These are phyloP conservation scores for Butyriboletus loyo DNA, from an alignment of 768 basidiomycete species.

Conservation along the genomic window DNA sequence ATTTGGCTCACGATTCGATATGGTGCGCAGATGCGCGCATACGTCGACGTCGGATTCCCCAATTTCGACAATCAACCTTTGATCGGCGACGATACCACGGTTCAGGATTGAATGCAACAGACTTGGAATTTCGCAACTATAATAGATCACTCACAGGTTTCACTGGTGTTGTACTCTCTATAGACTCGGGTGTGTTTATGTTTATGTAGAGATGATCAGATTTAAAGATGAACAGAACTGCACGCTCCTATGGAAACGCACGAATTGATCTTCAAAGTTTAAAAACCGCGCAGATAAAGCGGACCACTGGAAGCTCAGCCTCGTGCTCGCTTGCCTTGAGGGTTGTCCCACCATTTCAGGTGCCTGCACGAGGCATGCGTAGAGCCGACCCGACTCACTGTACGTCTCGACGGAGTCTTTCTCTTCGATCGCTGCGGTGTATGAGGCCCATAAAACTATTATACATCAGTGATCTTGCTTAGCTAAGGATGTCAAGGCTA, in stretches of 20 bases:
- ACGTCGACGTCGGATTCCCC: conserved; percentile 56
- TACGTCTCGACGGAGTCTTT: too few species aligned
- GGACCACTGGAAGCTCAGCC: background rate
- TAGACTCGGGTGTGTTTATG: background rate
- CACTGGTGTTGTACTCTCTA: background rate
- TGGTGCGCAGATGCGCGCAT: conserved; percentile 54
- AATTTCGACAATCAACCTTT: conserved; percentile 6
- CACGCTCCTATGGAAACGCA: background rate
- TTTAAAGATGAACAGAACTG: background rate
- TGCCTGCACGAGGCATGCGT: background rate
- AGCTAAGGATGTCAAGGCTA: background rate
- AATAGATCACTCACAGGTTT: background rate
- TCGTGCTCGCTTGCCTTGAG: background rate
- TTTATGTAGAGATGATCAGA: background rate
- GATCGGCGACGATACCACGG: background rate
- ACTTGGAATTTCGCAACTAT: background rate
- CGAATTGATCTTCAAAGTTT: background rate
- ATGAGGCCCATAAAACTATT: too few species aligned
- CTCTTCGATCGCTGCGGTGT: too few species aligned
- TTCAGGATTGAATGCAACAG: background rate
- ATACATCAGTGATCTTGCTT: too few species aligned
- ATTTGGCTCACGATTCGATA: conserved; percentile 53
- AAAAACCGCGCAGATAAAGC: background rate
- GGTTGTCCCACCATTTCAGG: background rate
- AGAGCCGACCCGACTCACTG: too few species aligned